phyloP scores from a whole-genome alignment of 331 rosid species.

The Telfairia occidentalis region DNA sequence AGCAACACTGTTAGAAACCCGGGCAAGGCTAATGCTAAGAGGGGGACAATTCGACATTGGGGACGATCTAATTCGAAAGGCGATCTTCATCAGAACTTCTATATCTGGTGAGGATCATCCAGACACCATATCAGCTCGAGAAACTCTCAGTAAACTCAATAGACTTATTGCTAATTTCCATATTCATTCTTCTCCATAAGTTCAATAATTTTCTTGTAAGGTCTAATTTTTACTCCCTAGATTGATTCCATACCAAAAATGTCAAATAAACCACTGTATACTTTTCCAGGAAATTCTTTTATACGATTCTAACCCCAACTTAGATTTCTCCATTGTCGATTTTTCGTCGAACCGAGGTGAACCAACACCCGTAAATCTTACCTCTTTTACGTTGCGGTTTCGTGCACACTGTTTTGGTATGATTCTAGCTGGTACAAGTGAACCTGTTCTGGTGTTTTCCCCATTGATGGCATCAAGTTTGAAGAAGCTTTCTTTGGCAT shows the following conservation, averaged over 20 bases:
- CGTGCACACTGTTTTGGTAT: not conserved
- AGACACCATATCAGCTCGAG: slow-evolving; percentile 62
- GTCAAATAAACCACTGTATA: slow-evolving; percentile 16
- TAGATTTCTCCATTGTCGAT: not conserved
- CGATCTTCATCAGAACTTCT: slow-evolving; percentile 68
- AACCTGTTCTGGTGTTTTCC: not conserved
- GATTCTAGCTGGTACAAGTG: not conserved
- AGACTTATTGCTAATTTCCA: slow-evolving; percentile 65
- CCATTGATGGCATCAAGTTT: not conserved
- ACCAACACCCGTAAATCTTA: not conserved
- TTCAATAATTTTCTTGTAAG: slow-evolving; percentile 29
- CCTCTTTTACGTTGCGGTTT: not conserved
- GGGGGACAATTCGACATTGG: slow-evolving; percentile 77
- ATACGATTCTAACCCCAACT: slow-evolving; percentile 11
- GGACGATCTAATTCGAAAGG: slow-evolving; percentile 72
- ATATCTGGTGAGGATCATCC: slow-evolving; percentile 82
- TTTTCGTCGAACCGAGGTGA: not conserved
- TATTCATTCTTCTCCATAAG: slow-evolving; percentile 50
- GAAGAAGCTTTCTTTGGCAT: not conserved
- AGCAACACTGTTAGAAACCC: slow-evolving; percentile 71
- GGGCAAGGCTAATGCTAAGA: slow-evolving; percentile 81
- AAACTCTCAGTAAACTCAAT: slow-evolving; percentile 65
- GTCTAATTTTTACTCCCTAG: slow-evolving; percentile 15
- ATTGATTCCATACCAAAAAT: slow-evolving; percentile 3
- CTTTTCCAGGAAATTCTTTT: slow-evolving; percentile 12